A percentile compares a stretch with the other conserved stretches of the same genome.
Conservation (phyloP, 306 rosid genomes). For the Vigna nakashimae region DNA sequence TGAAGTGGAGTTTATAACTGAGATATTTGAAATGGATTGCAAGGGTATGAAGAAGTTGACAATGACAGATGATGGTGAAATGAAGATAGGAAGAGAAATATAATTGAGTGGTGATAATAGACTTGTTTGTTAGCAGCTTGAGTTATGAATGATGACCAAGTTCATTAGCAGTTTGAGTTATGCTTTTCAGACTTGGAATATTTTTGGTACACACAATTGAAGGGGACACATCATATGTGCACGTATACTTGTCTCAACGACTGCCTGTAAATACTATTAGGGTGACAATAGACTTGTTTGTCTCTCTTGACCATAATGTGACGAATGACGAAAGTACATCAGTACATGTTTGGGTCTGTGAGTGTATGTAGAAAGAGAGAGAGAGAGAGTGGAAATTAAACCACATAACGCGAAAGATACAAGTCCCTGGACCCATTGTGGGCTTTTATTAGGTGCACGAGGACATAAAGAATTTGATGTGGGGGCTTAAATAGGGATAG, state of each 20-base stretch:
- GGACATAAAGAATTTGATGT: conserved; percentile 56
- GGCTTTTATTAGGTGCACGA: conserved; percentile 44
- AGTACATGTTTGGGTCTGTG: conserved; percentile 45
- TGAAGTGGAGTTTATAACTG: neutral
- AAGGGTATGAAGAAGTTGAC: neutral
- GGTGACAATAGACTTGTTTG: conserved; percentile 45
- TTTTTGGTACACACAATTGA: conserved; percentile 50
- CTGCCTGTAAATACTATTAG: conserved; percentile 51
- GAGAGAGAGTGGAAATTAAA: conserved; percentile 36
- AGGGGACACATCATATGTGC: conserved; percentile 55
- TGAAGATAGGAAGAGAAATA: neutral
- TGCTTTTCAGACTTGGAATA: conserved; percentile 48
- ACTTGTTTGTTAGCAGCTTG: too few relatives aligned
- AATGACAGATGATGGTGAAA: neutral
- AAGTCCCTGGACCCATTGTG: conserved; percentile 49
- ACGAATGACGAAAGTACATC: conserved; percentile 45
- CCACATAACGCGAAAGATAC: conserved; percentile 49
- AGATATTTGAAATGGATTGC: neutral
- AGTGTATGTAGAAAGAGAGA: conserved; percentile 24
- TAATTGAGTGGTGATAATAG: neutral
- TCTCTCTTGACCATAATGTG: conserved; percentile 51
- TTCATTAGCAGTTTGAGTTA: conserved; percentile 39
- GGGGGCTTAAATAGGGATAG: conserved; percentile 54
- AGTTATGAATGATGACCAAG: conserved; percentile 12
- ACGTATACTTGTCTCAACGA: conserved; percentile 50